These are phyloP conservation scores for Nakazawaea wyomingensis DNA, from an alignment of 805 yeast species.

Conservation along the genomic window DNA sequence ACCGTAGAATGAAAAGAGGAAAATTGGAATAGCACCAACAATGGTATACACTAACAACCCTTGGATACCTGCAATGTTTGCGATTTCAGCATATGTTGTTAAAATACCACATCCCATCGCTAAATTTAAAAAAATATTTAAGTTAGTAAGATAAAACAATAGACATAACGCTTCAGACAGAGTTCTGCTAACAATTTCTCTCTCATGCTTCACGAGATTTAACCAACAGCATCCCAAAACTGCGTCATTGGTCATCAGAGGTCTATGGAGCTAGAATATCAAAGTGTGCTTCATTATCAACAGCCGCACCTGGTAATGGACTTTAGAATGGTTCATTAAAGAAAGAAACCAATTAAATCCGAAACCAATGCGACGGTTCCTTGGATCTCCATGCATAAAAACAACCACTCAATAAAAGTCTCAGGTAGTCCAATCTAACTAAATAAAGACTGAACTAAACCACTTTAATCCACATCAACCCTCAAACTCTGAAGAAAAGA, in stretches of 20 bases:
- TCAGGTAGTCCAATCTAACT: no score
- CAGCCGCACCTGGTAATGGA: constrained; percentile 8
- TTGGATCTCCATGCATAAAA: constrained; percentile 4
- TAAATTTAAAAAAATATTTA: constrained; percentile 21
- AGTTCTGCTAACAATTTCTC: no score
- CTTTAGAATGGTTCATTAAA: no score
- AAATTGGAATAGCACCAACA: constrained; percentile 78
- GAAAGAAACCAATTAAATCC: neutral
- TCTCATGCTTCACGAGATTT: no score
- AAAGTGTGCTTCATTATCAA: no score
- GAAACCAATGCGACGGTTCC: constrained; percentile 3
- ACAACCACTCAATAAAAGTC: neutral
- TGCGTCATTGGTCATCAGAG: no score
- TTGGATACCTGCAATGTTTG: constrained; percentile 79
- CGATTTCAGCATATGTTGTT: constrained; percentile 82
- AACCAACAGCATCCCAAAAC: no score
- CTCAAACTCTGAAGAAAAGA: no score
- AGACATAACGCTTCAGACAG: neutral
- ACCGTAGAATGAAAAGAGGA: constrained; percentile 77
- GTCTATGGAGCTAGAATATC: no score
- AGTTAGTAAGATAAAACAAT: constrained; percentile 14
- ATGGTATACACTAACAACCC: constrained; percentile 79
- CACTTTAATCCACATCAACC: no score
- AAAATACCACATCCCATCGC: constrained; percentile 89
- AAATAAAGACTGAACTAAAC: no score